Conservation (phyloP, 2,329 filamentous ascomycete species). For the Cladophialophora bantiana region DNA sequence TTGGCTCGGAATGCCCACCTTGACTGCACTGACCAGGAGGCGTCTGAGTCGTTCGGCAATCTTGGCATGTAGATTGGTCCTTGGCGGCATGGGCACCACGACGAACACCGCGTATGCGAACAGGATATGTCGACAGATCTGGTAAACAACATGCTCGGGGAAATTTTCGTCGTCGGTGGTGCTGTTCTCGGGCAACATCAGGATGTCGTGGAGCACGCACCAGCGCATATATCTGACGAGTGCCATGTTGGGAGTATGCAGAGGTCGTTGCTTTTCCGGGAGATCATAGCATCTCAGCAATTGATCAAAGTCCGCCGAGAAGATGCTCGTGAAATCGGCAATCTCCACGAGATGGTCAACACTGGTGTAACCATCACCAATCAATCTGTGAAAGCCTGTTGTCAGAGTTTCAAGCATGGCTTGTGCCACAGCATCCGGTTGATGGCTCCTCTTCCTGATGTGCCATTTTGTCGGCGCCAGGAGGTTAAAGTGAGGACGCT, state of each 20-base stretch:
- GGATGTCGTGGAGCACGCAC: constrained; percentile 22
- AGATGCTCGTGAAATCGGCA: constrained; percentile 8
- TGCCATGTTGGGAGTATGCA: constrained; percentile 14
- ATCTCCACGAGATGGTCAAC: constrained; percentile 1
- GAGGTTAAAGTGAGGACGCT: constrained; percentile 12
- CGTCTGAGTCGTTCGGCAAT: constrained; percentile 42
- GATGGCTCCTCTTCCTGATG: constrained; percentile 10
- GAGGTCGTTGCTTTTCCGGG: constrained; percentile 10
- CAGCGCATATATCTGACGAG: constrained; percentile 16
- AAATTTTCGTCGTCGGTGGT: neutral
- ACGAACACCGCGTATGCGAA: constrained; percentile 48
- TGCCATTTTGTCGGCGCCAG: constrained; percentile 10
- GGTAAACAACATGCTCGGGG: constrained; percentile 40
- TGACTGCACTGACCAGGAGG: constrained; percentile 40
- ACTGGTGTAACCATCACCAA: constrained; percentile 3
- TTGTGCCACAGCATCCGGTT: constrained; percentile 2
- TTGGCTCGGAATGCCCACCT: constrained; percentile 41
- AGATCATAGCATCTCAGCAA: constrained; percentile 6
- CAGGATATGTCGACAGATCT: constrained; percentile 46
- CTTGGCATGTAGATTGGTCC: constrained; percentile 44
- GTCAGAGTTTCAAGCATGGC: constrained; percentile 3
- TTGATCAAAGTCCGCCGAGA: constrained; percentile 16
- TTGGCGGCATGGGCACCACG: constrained; percentile 48
- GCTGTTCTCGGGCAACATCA: constrained; percentile 14
- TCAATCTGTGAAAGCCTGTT: constrained; percentile 10